Conservation (phyloP, 345 rosid genomes). For the Anacardium occidentale region DNA sequence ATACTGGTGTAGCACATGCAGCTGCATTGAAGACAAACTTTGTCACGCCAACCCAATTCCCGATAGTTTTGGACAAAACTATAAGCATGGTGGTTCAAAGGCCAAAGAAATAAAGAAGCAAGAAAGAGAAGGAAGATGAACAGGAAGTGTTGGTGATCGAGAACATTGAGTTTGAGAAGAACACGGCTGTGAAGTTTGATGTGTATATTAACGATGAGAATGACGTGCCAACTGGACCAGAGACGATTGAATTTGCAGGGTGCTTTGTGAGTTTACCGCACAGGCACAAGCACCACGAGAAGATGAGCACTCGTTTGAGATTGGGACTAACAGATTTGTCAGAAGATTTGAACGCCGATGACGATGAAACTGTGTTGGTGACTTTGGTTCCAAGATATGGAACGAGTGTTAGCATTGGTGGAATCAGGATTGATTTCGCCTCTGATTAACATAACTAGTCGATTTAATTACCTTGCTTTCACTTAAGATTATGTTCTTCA, state of each 20-base stretch:
- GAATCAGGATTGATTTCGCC: slow-evolving; percentile 40
- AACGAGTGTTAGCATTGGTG: slow-evolving; percentile 32
- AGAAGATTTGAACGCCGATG: slow-evolving; percentile 53
- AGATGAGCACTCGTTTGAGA: slow-evolving; percentile 35
- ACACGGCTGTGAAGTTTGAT: slow-evolving; percentile 43
- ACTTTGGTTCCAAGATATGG: slow-evolving; percentile 49
- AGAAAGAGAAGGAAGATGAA: slow-evolving; percentile 51
- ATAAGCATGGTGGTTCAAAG: slow-evolving; percentile 36
- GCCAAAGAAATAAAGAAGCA: slow-evolving; percentile 48
- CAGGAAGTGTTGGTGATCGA: slow-evolving; percentile 52
- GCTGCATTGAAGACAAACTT: slow-evolving; percentile 17
- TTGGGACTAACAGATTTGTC: slow-evolving; percentile 47
- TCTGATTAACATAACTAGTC: slow-evolving; percentile 13
- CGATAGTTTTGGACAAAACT: slow-evolving; percentile 31
- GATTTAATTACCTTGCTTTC: not conserved
- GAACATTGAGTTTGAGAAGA: slow-evolving; percentile 41
- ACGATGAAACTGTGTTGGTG: slow-evolving; percentile 46
- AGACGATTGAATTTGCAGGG: slow-evolving; percentile 54
- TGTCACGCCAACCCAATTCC: slow-evolving; percentile 26
- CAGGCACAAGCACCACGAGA: slow-evolving; percentile 43
- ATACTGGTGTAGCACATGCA: slow-evolving; percentile 32
- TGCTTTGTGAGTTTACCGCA: slow-evolving; percentile 53
- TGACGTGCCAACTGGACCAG: slow-evolving; percentile 27
- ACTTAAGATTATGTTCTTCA: too few species aligned
- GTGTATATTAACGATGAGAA: slow-evolving; percentile 51